Base-by-base conservation (phyloP, 2,329 filamentous ascomycete species). In the Fusarium oligoseptatum region DNA sequence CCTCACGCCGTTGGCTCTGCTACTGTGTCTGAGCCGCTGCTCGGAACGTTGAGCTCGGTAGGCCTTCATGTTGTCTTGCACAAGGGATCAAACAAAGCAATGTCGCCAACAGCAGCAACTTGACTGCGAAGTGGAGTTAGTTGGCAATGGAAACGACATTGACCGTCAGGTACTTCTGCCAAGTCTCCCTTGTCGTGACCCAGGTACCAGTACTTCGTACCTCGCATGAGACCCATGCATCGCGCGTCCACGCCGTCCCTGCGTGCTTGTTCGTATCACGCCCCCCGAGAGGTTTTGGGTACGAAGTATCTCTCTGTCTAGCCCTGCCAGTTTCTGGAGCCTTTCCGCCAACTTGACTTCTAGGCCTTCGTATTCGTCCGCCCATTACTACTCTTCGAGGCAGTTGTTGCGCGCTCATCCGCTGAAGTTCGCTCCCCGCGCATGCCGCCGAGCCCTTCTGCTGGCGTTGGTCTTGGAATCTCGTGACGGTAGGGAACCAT, bases 231-330 rank as follows among this genome's bases (percentile, higher is more conserved):
- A 71, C 74, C 68, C 76, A 77, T 66, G 74, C 64, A 68, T 67
- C 70, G 73, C 75, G 67, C 66, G 58, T 66, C 73, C 41, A 66
- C 67, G 68, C 68, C 64, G 69, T 64, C 70, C 76, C 74, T 78
- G 76, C 74, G 68, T 73, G 73, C 67, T 66, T 67, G 72, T 78
- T 78, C 76, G 76, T 78, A 78, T 78, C 74, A 60, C 65, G 57
- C 48, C 52, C 43, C 34, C 61, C 63, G 36, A 34, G 20, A 63
- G 22, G 45, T 60, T 41, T 17, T 55, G 45, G 60, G 66, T 56
- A 73, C 71, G 58, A 73, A 73, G 67, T 67, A 32, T 61, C 60
- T 68, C 41, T 62, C 64, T 58, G 17, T 52, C 60, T 27, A 62
- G 60, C 60, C 60, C 60, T 62, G 60, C 57, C 60, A 74, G 52